Base-by-base conservation (phyloP, 179 eudicot genomes). In the Spinacia oleracea region DNA sequence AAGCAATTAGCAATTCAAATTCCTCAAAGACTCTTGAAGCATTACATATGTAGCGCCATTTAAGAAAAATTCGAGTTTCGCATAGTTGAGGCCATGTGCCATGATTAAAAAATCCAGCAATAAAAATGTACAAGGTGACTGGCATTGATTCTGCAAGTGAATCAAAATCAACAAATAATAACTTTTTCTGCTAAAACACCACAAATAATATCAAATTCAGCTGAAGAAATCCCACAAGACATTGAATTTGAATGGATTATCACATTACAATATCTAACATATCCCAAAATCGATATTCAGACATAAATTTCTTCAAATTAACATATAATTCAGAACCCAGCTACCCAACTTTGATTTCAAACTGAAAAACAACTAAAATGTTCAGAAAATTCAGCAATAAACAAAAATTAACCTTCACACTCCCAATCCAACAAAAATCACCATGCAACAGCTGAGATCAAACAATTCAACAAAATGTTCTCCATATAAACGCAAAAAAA, bases 371-470 rank as follows among this genome's bases (percentile, higher is more conserved):
- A 70, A 70, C 74, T 34, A 60, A 78, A 27, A 75, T 18, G 18
- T 34, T 74, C 29, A 68, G 3, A n/a, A n/a, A n/a, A n/a, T 14
- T 11, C 16, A 25, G 23, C 56, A 69, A 23, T 32, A 69, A 51
- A 21, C 23, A n/a, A 74, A 45, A 67, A 25, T 14, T 14, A 23
- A 66, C 27, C 70, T 23, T 59, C 63, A 69, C 53, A 31, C 48
- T 34, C 35, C 10, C 32, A 53, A 64, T 66, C 35, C 71, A 74
- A n/a, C 48, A 38, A 46, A 66, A 69, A 5, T 27, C 73, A 69
- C 43, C 78, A 78, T 65, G 72, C 79, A 82, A 46, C 18, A 81
- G 2, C 71, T 20, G 45, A 71, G 48, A 81, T 62, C 35, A 51
- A 38, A 21, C 27, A 50, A 18, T 77, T 65, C 50, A 79, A 59